These are phyloP conservation scores for Neurospora intermedia DNA, from an alignment of 495 filamentous ascomycete species.

Conservation along the genomic window DNA sequence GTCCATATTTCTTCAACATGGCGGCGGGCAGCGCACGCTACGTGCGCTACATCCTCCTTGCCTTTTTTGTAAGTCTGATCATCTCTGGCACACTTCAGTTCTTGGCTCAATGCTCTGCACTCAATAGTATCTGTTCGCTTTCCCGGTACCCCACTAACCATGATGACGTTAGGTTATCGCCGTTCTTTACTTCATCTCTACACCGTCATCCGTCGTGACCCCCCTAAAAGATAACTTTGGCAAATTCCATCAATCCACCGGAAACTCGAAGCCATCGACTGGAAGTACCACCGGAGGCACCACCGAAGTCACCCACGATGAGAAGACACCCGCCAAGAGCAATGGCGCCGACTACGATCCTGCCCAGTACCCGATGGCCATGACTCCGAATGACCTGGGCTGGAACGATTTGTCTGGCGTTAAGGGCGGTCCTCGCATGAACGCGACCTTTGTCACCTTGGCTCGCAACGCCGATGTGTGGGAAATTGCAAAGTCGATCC, in stretches of 20 bases:
- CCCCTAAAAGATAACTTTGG: constrained; percentile 1
- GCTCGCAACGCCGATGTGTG: constrained; percentile 88
- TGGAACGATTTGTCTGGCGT: constrained; percentile 42
- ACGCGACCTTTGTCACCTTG: constrained; percentile 93
- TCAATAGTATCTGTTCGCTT: neutral
- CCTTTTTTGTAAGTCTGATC: constrained; percentile 59
- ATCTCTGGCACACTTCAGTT: neutral
- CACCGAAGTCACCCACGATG: constrained; percentile 7
- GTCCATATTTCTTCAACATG: constrained; percentile 35
- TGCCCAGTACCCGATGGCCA: constrained; percentile 39
- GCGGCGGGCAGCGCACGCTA: constrained; percentile 56
- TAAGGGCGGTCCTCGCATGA: constrained; percentile 59
- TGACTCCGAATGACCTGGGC: constrained; percentile 33
- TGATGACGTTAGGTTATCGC: constrained; percentile 46
- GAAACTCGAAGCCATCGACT: neutral
- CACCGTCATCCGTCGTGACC: constrained; percentile 42
- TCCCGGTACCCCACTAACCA: constrained; percentile 6
- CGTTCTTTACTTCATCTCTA: constrained; percentile 71
- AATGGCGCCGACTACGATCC: constrained; percentile 19
- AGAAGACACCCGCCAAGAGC: constrained; percentile 2
- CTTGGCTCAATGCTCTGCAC: neutral
- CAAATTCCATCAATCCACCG: neutral
- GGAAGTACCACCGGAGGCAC: constrained; percentile 7
- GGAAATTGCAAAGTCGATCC: constrained; percentile 93
- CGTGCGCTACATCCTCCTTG: constrained; percentile 81